Evolutionary conservation across 305 asterid species (phyloP).

Genomic region (Fraxinus platypoda): DNA sequence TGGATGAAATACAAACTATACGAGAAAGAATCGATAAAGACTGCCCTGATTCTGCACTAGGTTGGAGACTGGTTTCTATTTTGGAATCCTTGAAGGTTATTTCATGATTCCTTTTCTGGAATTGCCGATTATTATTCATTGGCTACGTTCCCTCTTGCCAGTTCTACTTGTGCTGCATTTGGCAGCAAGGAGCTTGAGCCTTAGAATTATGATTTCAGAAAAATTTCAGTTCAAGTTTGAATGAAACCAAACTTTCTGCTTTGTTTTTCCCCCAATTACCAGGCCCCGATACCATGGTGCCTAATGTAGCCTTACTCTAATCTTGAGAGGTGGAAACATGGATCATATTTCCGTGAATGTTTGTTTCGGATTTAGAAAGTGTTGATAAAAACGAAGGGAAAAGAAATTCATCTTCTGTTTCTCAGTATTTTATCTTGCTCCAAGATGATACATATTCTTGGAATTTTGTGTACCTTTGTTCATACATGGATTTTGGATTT

Average conservation of each 20-base stretch:
- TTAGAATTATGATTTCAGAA: background rate
- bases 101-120: constrained; percentile 6
- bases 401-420: background rate
- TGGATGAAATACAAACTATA: constrained; percentile 38
- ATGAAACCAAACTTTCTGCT: background rate
- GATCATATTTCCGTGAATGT: background rate
- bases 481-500: background rate
- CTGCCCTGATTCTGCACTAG: constrained; percentile 24
- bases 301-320: background rate
- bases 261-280: background rate
- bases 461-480: background rate
- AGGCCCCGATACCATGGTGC: background rate
- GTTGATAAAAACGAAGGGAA: background rate
- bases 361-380: background rate
- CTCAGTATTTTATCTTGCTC: background rate
- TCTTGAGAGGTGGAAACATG: background rate
- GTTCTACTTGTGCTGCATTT: background rate
- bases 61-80: constrained; percentile 38
- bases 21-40: constrained; percentile 32
- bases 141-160: background rate
- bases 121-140: background rate
- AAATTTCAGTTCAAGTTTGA: background rate
- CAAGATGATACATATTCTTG: background rate
- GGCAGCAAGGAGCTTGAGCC: background rate
- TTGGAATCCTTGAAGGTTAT: constrained; percentile 49